phyloP scores from a whole-genome alignment of 2,329 filamentous ascomycete genomes.

The Aspergillus sergii region DNA sequence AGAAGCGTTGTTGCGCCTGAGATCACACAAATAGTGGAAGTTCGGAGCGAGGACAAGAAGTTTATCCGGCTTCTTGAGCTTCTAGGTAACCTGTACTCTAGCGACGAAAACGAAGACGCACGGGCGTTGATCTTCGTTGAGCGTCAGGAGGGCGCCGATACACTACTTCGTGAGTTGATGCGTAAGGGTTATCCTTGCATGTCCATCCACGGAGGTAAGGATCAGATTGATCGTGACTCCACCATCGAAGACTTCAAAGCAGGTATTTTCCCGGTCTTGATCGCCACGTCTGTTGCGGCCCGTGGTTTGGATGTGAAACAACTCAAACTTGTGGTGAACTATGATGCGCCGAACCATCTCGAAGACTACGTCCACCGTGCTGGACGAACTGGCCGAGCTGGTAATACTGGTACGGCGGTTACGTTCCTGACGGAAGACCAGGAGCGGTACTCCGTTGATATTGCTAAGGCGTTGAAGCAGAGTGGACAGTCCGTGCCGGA shows the following conservation, averaged over 20 bases:
- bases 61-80: constrained; percentile 83
- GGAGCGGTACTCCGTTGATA: constrained; percentile 84
- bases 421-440: constrained; percentile 93
- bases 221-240: constrained; percentile 89
- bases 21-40: constrained; percentile 90
- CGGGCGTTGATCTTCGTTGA: constrained; percentile 90
- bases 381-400: constrained; percentile 89
- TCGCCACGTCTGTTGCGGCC: constrained; percentile 93
- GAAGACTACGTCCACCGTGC: constrained; percentile 97
- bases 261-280: constrained; percentile 83
- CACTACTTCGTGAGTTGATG: constrained; percentile 74
- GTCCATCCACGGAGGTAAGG: constrained; percentile 91
- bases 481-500: constrained; percentile 84
- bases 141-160: constrained; percentile 85
- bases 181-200: constrained; percentile 86
- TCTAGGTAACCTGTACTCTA: constrained; percentile 76
- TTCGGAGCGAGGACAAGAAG: constrained; percentile 79
- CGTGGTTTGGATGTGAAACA: constrained; percentile 95
- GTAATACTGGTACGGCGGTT: constrained; percentile 91
- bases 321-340: constrained; percentile 93
- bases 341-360: constrained; percentile 88
- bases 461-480: constrained; percentile 88
- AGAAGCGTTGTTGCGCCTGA: constrained; percentile 68
- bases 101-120: constrained; percentile 80
- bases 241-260: constrained; percentile 93